Evolutionary conservation across 2,329 filamentous ascomycete genomes (phyloP).

Genomic region (Raffaelea arxii): DNA sequence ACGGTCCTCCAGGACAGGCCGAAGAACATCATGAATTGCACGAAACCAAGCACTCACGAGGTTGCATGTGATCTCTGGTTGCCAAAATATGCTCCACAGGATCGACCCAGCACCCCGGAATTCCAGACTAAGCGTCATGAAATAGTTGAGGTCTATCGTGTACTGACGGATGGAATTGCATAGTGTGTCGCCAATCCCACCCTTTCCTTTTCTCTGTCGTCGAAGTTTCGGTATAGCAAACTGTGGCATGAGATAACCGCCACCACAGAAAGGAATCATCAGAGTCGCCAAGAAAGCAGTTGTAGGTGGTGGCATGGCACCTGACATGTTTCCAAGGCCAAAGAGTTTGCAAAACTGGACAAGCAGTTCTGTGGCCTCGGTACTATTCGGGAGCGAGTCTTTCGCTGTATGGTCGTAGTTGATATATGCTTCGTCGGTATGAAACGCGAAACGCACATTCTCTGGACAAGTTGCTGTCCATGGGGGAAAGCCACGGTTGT

Average conservation of each 20-base stretch:
- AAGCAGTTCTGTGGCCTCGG: not conserved
- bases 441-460: not conserved
- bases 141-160: conserved; percentile 14
- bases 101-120: conserved; percentile 16
- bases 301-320: not conserved
- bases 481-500: not conserved
- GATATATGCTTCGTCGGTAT: not conserved
- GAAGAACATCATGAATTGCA: conserved; percentile 15
- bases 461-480: not conserved
- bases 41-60: conserved; percentile 20
- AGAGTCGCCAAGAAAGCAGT: conserved; percentile 1
- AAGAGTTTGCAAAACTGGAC: conserved; percentile 1
- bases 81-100: conserved; percentile 22
- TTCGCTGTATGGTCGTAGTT: not conserved
- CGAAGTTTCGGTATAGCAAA: not conserved
- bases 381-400: not conserved
- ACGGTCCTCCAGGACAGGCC: conserved; percentile 12
- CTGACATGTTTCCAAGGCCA: not conserved
- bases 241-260: not conserved
- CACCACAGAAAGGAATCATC: not conserved
- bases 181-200: not conserved
- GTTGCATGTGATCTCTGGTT: conserved; percentile 20
- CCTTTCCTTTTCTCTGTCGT: not conserved
- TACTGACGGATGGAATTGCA: conserved; percentile 2
- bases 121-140: conserved; percentile 23